phyloP scores from a whole-genome alignment of 768 basidiomycete species.

The Leccinum incarnatum region DNA sequence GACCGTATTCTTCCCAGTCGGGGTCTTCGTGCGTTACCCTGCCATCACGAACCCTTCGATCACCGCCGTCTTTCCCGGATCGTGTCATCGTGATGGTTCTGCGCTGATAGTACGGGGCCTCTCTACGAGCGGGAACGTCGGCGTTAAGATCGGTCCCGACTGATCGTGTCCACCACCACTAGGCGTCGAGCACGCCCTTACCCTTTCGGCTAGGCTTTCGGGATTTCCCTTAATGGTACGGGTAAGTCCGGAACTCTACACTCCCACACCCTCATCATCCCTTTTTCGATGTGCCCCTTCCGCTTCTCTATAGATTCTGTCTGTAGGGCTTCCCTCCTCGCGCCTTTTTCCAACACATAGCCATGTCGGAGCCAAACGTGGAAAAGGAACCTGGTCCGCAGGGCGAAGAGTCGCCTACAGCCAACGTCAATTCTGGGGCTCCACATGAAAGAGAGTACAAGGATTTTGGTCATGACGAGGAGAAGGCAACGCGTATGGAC shows the following conservation, averaged over 20 bases:
- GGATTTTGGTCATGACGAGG: slow-evolving; percentile 75
- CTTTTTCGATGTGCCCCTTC: slow-evolving; percentile 4
- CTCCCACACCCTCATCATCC: slow-evolving; percentile 31
- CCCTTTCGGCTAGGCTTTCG: too few relatives aligned
- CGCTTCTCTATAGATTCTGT: slow-evolving; percentile 24
- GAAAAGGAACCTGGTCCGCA: slow-evolving; percentile 68
- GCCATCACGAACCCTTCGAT: slow-evolving; percentile 15
- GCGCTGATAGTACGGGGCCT: too few relatives aligned
- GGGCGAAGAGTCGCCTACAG: slow-evolving; percentile 43
- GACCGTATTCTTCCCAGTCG: slow-evolving; percentile 34
- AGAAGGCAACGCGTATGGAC: slow-evolving; percentile 63
- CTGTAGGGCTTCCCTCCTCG: slow-evolving; percentile 25
- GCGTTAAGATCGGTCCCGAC: too few relatives aligned
- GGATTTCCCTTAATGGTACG: too few relatives aligned
- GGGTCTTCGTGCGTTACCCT: slow-evolving; percentile 55
- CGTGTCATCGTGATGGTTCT: slow-evolving; percentile 32
- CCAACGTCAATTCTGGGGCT: slow-evolving; percentile 24
- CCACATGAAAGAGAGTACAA: slow-evolving; percentile 83
- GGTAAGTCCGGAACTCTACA: neutral
- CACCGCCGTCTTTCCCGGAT: slow-evolving; percentile 43
- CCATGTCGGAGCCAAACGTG: slow-evolving; percentile 40
- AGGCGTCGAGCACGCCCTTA: too few relatives aligned
- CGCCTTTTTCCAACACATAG: slow-evolving; percentile 52
- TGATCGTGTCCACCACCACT: too few relatives aligned
- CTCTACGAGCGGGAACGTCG: too few relatives aligned